Base-by-base conservation (phyloP, 2,329 filamentous ascomycete genomes). In the Diaporthe citrichinensis region DNA sequence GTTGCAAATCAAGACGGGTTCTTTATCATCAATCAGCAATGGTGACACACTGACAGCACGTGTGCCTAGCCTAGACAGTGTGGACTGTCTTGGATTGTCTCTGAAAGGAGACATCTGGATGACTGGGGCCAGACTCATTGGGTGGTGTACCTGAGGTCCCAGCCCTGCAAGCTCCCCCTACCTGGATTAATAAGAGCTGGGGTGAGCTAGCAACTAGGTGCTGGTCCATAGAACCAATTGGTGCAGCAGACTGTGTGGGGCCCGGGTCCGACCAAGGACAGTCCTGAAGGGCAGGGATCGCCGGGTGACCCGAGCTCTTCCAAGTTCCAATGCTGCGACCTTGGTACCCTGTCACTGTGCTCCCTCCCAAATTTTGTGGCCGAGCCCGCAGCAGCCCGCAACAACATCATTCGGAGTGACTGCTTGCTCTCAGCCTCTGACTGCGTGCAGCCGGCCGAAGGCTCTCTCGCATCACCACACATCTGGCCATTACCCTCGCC, bases 341-440 rank as follows among this genome's bases (percentile, higher is more conserved):
- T 69, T 55, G 34, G 65, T 69, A 69, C 65, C 65, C 65, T 55
- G 46, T 55, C 49, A 28, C 49, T 69, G 49, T 69, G 49, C 62
- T 69, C 49, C 65, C 65, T 69, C 62, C 74, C 44, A 74, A 76
- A 76, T 74, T 76, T 76, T 74, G 72, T 76, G 71, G 74, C 74
- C 74, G 71, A 76, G 57, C 74, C 71, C 65, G 74, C 74, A 73
- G 36, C 59, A 68, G 65, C 71, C 71, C 72, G 74, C 62, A 76
- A 72, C 71, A 74, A 74, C 71, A 76, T 62, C 74, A 76, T 72
- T 41, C 51, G 31, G 65, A 55, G 65, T 25, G 65, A 69, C 34
- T 69, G 65, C 55, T 69, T 69, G 65, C 65, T 65, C 74, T 74
- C 74, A 74, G 53, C 74, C 39, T 74, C 61, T 62, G 61, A 73